These are phyloP conservation scores for Funneliformis geosporum DNA, from an alignment of 192 early-diverging fungal genomes.

Conservation along the genomic window DNA sequence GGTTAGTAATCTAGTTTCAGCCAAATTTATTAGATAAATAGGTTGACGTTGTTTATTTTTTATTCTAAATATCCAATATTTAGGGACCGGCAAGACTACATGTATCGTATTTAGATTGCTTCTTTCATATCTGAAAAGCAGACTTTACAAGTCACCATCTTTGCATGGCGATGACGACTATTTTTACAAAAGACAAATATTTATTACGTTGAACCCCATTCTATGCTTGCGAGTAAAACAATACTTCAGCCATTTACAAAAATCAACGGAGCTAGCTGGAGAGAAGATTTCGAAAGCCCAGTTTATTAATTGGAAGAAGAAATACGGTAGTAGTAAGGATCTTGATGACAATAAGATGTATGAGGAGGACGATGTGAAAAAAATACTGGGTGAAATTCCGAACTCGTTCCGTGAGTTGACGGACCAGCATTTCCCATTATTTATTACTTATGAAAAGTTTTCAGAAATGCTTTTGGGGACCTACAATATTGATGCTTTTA, in stretches of 20 bases:
- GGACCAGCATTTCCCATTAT: constrained; percentile 13
- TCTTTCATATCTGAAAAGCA: neutral
- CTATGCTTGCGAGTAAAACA: neutral
- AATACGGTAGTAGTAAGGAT: neutral
- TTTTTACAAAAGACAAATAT: constrained; percentile 30
- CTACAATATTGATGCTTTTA: neutral
- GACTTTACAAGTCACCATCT: neutral
- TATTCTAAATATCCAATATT: neutral
- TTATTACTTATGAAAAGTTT: constrained; percentile 16
- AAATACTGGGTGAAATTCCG: neutral
- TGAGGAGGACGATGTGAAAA: constrained; percentile 13
- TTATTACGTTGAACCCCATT: constrained; percentile 10
- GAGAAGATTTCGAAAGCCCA: neutral
- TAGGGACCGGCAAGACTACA: constrained; percentile 26
- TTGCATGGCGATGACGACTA: neutral
- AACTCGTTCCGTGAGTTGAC: neutral
- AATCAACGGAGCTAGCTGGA: neutral
- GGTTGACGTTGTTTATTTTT: neutral
- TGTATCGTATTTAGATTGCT: constrained; percentile 2
- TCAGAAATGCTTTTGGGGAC: constrained; percentile 20
- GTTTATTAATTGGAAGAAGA: neutral
- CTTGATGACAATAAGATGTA: neutral
- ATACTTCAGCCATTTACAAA: neutral
- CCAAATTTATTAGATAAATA: neutral
- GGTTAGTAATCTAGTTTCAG: constrained; percentile 1